Evolutionary conservation across 768 basidiomycete genomes (phyloP), one percentile per base, ranked within the genome.

Genomic region (Psilocybe cyanescens): DNA sequence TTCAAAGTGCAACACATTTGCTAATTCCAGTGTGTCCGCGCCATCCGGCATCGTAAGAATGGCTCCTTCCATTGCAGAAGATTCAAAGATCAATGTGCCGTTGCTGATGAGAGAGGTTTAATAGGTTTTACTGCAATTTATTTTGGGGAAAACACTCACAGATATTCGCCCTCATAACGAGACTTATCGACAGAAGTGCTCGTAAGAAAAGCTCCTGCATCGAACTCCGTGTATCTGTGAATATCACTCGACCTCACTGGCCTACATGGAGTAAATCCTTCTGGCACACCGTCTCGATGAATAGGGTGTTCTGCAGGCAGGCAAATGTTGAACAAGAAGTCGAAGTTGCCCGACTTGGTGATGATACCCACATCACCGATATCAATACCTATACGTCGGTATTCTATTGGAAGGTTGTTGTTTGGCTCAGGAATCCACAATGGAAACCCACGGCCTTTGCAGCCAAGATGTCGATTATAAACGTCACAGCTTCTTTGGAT

Each of bases 351-450:
- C 1, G 39, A 49, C 2, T 24, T 6, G 3, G 55, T 56, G 19
- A 65, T 44, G 17, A 64, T 52, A 8, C 67, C 67, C 5, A 68
- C 65, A 45, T 68, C 67, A n/a, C 67, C 67, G 30, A 68, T 64
- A 8, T 24, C 16, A 16, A 65, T 55, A 2, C 67, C 67, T 33
- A 24, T 51, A 16, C 54, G 54, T 14, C 41, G 64, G 31, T 64
- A 65, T 16, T 44, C 62, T 6, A 50, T 50, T 14, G 64, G 55
- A 14, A 65, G 59, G 28, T 49, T 35, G 12, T 45, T 44, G 29
- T 57, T 62, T 3, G 61, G 57, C n/a, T 48, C 58, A 9, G 67
- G 67, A 9, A 60, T 44, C 62, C 62, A 65, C 2, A 68, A 35
- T 6, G 67, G 67, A 7, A 30, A 53, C 1, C 67, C 67, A 4